phyloP scores from a whole-genome alignment of 2,329 filamentous ascomycete species.

The Verticillium dahliae region DNA sequence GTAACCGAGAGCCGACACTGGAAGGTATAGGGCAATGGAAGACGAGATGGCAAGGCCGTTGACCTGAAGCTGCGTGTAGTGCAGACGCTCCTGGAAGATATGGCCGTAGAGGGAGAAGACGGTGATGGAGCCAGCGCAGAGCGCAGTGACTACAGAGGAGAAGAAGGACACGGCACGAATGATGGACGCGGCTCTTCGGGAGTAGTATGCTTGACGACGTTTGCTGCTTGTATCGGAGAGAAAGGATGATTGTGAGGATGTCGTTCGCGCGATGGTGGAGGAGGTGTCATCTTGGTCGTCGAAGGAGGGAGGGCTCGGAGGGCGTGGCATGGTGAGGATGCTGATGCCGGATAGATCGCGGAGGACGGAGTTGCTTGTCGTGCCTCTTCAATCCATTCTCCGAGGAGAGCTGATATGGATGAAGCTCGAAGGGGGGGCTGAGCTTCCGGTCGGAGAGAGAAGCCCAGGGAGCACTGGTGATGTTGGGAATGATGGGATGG shows the following conservation, averaged over 20 bases:
- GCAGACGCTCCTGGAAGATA: conserved; percentile 77
- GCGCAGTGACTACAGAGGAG: conserved; percentile 47
- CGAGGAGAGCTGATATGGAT: background rate
- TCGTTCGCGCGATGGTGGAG: conserved; percentile 11
- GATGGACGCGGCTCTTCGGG: conserved; percentile 17
- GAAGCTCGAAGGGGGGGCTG: background rate
- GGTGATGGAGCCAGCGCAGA: conserved; percentile 87
- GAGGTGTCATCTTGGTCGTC: conserved; percentile 8
- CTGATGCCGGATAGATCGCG: background rate
- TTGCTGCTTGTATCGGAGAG: conserved; percentile 6
- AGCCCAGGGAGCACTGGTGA: background rate
- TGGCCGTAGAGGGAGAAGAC: conserved; percentile 93
- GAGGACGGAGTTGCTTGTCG: background rate
- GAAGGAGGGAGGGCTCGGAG: background rate
- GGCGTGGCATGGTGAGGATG: background rate
- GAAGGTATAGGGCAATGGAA: conserved; percentile 83
- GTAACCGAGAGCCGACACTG: conserved; percentile 85
- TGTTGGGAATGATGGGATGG: background rate
- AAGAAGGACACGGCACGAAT: conserved; percentile 42
- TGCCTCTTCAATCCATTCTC: background rate
- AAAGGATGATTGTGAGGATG: conserved; percentile 14
- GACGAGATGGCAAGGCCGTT: conserved; percentile 84
- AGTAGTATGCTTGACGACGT: background rate
- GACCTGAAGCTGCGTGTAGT: conserved; percentile 87
- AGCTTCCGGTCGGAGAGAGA: background rate